Evolutionary conservation across 2,329 filamentous ascomycete species (phyloP).

Genomic region (Thielaviopsis ethacetica): DNA sequence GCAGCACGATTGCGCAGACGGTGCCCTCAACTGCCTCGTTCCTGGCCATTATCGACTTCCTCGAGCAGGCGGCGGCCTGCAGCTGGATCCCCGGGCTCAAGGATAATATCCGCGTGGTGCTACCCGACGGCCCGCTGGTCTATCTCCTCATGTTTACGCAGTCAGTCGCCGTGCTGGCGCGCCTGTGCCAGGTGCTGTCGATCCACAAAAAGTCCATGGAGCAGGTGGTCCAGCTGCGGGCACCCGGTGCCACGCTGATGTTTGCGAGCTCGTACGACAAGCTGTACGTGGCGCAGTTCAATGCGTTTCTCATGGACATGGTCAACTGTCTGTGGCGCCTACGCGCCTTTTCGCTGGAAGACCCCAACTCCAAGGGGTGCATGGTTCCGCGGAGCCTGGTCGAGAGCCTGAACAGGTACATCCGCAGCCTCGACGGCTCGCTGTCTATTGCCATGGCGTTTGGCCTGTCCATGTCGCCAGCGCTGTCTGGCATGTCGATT

Average conservation of each 20-base stretch:
- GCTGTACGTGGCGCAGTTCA: constrained; percentile 52
- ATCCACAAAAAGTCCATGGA: constrained; percentile 63
- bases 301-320: constrained; percentile 72
- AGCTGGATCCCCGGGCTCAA: constrained; percentile 34
- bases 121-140: constrained; percentile 50
- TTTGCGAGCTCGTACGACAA: constrained; percentile 35
- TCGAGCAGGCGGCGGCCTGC: constrained; percentile 43
- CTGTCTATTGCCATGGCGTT: constrained; percentile 34
- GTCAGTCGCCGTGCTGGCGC: constrained; percentile 47
- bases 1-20: constrained; percentile 43
- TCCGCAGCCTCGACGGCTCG: constrained; percentile 29
- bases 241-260: constrained; percentile 26
- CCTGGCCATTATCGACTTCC: constrained; percentile 52
- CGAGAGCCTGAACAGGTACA: constrained; percentile 29
- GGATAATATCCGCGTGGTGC: constrained; percentile 43
- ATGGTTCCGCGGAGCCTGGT: constrained; percentile 30
- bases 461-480: constrained; percentile 41
- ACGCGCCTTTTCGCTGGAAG: constrained; percentile 48
- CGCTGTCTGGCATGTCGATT: constrained; percentile 39
- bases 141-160: constrained; percentile 55
- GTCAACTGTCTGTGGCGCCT: constrained; percentile 72
- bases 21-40: constrained; percentile 26
- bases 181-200: constrained; percentile 52
- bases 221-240: constrained; percentile 14
- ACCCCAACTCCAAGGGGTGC: constrained; percentile 46